Base-by-base conservation (phyloP, 768 basidiomycete genomes). In the Suillus clintonianus region DNA sequence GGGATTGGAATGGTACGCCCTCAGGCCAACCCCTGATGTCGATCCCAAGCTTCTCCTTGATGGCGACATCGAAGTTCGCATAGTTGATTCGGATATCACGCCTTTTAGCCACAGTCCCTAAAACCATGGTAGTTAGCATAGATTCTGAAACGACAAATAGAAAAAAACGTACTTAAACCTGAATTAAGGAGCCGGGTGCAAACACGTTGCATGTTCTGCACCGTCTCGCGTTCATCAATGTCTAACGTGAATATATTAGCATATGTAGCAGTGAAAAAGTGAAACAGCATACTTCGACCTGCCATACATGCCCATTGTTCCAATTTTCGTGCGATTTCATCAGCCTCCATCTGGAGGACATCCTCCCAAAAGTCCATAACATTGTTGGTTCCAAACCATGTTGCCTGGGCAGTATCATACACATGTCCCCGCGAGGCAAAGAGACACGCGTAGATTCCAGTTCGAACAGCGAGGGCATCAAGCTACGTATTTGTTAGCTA, bases 331-430 rank as follows among this genome's bases (percentile, higher is more conserved):
- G n/a, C 1, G 10, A 65, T 45, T 27, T 62, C 9, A 7, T 62
- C 55, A 8, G 62, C 34, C 30, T 65, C 41, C 2, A 41, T 43
- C 3, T 65, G 34, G 19, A 65, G 22, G 14, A 65, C 64, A 58
- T 65, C 64, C 47, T 65, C 30, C 37, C 48, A 58, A 4, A 65
- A 65, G 27, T 65, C 61, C 54, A 65, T 55, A 5, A 54, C 30
- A 27, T 65, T 65, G 22, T 65, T 34, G 0, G 30, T 65, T 2
- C 64, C 30, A 11, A 62, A 62, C 61, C 61, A 65, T 1, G 42
- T 64, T 37, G 61, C 47, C 2, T 39, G 30, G 0, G 32, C 24
- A 2, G 53, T 53, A 19, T 62, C 41, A 10, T 65, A 62, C 4
- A 57, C 22, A 39, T 65, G 39, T 7, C 64, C 61, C 13, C 30